Evolutionary conservation across 1,284 basidiomycete genomes (phyloP).

Genomic region (Anthracocystis setariae): DNA sequence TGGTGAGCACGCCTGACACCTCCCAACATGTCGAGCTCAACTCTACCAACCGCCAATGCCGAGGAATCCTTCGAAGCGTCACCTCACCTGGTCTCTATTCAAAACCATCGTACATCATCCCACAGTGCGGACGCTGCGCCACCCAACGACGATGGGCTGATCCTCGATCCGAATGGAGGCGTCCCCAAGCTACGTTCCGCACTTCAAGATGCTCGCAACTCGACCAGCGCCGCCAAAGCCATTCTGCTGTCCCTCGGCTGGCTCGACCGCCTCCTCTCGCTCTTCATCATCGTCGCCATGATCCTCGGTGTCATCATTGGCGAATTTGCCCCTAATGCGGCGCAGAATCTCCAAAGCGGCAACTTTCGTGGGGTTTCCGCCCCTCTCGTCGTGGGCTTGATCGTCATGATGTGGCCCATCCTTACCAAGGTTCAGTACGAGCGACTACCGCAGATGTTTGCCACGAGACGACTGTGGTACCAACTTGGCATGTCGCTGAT

Average conservation of each 20-base stretch:
- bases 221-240: slow-evolving; percentile 40
- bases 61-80: slow-evolving; percentile 2
- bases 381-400: slow-evolving; percentile 69
- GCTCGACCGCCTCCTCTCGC: slow-evolving; percentile 78
- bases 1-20: not conserved
- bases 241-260: slow-evolving; percentile 67
- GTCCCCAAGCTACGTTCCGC: slow-evolving; percentile 44
- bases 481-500: slow-evolving; percentile 79
- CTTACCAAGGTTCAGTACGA: slow-evolving; percentile 80
- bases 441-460: slow-evolving; percentile 74
- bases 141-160: slow-evolving; percentile 44
- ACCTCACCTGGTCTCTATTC: not conserved
- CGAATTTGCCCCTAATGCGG: slow-evolving; percentile 61
- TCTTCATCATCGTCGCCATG: slow-evolving; percentile 80
- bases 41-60: slow-evolving; percentile 9
- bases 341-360: slow-evolving; percentile 56
- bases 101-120: too few species aligned
- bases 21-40: slow-evolving; percentile 21
- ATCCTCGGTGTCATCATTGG: slow-evolving; percentile 82
- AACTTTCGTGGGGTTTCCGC: slow-evolving; percentile 66
- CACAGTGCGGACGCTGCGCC: not conserved
- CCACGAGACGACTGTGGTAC: slow-evolving; percentile 74
- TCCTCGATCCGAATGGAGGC: slow-evolving; percentile 46
- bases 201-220: slow-evolving; percentile 45
- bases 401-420: slow-evolving; percentile 92